Percentiles rank a stretch among this genome's conserved stretches.
Evolutionary conservation across 768 basidiomycete genomes (phyloP).

Genomic region (Amanita pseudoporphyria): DNA sequence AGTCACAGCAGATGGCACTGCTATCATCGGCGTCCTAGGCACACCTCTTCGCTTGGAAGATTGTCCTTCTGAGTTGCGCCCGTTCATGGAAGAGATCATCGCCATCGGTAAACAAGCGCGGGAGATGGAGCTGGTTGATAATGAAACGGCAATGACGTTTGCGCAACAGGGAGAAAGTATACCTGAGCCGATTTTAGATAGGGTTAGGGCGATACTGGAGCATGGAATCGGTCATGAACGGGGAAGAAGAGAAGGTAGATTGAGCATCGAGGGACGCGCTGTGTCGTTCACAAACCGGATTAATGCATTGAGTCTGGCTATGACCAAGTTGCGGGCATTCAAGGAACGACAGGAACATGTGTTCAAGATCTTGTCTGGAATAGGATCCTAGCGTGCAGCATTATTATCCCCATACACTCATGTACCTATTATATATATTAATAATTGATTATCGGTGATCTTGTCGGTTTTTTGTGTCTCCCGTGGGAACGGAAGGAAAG

Average conservation of each 20-base stretch:
- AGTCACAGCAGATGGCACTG: conserved; percentile 37
- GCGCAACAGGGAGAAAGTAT: conserved; percentile 26
- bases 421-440: too few relatives aligned
- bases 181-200: conserved; percentile 41
- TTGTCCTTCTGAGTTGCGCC: conserved; percentile 53
- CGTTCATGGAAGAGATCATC: conserved; percentile 61
- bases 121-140: conserved; percentile 46
- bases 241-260: conserved; percentile 24
- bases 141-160: conserved; percentile 35
- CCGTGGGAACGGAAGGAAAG: too few relatives aligned
- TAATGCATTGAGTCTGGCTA: conserved; percentile 60
- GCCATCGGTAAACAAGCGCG: conserved; percentile 42
- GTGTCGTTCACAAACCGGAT: conserved; percentile 71
- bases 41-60: conserved; percentile 42
- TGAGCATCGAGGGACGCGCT: conserved; percentile 54
- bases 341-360: conserved; percentile 61
- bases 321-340: conserved; percentile 67
- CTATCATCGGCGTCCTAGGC: conserved; percentile 50
- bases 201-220: conserved; percentile 47
- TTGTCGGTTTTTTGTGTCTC: too few relatives aligned
- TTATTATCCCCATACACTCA: too few relatives aligned
- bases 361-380: conserved; percentile 54
- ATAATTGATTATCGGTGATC: too few relatives aligned
- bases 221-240: conserved; percentile 40
- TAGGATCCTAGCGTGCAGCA: conserved; percentile 16